Conservation (phyloP, 1,139 yeast species). For the Candida dubliniensis region DNA sequence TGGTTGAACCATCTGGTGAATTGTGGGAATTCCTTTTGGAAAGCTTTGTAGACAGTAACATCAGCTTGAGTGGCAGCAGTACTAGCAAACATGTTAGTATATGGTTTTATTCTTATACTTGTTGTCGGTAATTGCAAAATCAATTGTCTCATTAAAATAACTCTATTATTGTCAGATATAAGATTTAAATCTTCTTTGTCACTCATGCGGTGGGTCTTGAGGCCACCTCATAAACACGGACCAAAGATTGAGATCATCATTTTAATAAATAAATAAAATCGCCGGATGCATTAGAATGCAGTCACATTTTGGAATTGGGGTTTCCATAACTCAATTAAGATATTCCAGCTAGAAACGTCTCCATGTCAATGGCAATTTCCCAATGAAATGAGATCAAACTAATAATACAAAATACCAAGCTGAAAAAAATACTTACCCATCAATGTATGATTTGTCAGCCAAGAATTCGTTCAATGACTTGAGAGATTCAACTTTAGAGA, state of each 20-base stretch:
- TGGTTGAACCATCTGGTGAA: conserved; percentile 98
- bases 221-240: conserved; percentile 96
- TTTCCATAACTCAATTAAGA: too few species aligned
- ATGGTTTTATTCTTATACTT: too few species aligned
- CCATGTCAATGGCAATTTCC: too few species aligned
- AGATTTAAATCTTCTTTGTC: conserved; percentile 59
- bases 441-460: conserved; percentile 89
- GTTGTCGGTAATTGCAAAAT: too few species aligned
- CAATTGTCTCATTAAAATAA: too few species aligned
- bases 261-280: conserved; percentile 5
- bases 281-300: too few species aligned
- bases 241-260: conserved; percentile 81
- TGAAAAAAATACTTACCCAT: conserved; percentile 68
- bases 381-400: background rate
- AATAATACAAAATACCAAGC: background rate
- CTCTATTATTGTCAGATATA: conserved; percentile 28
- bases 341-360: too few species aligned
- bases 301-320: too few species aligned
- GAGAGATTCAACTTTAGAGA: conserved; percentile 79
- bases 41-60: conserved; percentile 90
- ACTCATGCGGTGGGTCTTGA: conserved; percentile 94
- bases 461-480: conserved; percentile 83
- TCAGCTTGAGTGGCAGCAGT: conserved; percentile 93
- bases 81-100: conserved; percentile 38
- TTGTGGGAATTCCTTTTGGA: conserved; percentile 90